A percentile compares a stretch with the other conserved stretches of the same genome.
These are phyloP conservation scores for Paracamarosporium sp. DNA, from an alignment of 2,329 filamentous ascomycete genomes.

Conservation along the genomic window DNA sequence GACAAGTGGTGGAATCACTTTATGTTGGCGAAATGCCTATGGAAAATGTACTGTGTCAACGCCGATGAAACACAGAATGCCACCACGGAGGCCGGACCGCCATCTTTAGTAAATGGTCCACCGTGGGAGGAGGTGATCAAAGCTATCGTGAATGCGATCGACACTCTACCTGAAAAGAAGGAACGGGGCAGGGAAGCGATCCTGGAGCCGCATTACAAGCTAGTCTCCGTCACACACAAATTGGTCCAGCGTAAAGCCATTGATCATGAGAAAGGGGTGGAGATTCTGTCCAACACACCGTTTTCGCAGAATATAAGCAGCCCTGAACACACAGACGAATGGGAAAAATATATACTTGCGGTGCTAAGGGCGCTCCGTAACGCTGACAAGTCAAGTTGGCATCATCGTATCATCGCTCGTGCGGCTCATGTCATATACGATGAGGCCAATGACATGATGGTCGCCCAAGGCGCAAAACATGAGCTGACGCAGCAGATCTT, in stretches of 20 bases:
- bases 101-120: slow-evolving; percentile 27
- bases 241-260: slow-evolving; percentile 65
- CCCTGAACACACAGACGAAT: slow-evolving; percentile 59
- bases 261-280: slow-evolving; percentile 53
- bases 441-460: slow-evolving; percentile 57
- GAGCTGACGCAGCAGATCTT: slow-evolving; percentile 86
- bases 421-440: slow-evolving; percentile 70
- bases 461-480: slow-evolving; percentile 70
- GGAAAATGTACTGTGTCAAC: slow-evolving; percentile 70
- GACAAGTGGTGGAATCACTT: slow-evolving; percentile 72
- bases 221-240: slow-evolving; percentile 82
- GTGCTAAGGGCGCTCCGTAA: slow-evolving; percentile 65
- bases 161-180: slow-evolving; percentile 65
- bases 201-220: slow-evolving; percentile 91
- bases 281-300: slow-evolving; percentile 57
- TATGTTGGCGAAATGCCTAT: slow-evolving; percentile 73
- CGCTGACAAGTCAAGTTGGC: slow-evolving; percentile 93
- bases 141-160: slow-evolving; percentile 65
- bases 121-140: slow-evolving; percentile 59
- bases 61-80: slow-evolving; percentile 41
- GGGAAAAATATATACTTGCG: slow-evolving; percentile 68
- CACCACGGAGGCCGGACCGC: slow-evolving; percentile 38
- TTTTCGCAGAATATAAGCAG: slow-evolving; percentile 61
- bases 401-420: slow-evolving; percentile 86
- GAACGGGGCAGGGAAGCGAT: slow-evolving; percentile 75